Evolutionary conservation across 768 basidiomycete genomes (phyloP), one percentile per base, ranked within the genome.

Genomic region (Collybia nuda): DNA sequence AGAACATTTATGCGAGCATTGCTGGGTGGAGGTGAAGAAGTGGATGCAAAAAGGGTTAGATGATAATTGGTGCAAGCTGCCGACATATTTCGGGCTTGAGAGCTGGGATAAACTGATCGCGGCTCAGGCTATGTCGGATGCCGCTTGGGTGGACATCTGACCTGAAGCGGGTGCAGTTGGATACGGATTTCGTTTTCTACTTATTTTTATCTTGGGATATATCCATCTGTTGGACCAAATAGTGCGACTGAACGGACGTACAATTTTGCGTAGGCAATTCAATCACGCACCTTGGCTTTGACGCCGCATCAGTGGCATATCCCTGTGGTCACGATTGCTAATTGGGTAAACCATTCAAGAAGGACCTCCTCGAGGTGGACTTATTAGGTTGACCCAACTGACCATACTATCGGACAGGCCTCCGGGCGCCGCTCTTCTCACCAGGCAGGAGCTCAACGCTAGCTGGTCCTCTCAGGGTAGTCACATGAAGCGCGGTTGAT

Each of bases 401-500:
- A 26, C 21, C 36, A 24, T 44, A 36, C 24, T 32, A 32, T 41
- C 40, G 32, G 18, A 28, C 41, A 49, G 29, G 29, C 18, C 22
- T 45, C 46, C 42, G 41, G 50, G 32, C 41, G 9, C 44, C 32
- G 43, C 29, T 41, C 15, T 46, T 47, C 37, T 47, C 44, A 23
- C 37, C 42, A 32, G 29, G 35, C 22, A 26, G 19, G 42, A 44
- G 19, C 40, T 32, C 50, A 38, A 44, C 43, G 46, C 26, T 41
- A 21, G 38, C 9, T 41, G 39, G 42, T 47, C 52, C 51, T 56
- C 58, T 47, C 54, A 53, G 48, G 50, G 48, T 42, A 54, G 60
- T 66, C 63, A 64, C 63, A 66, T 64, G 65, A 58, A 64, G 47
- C n/a, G 32, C 58, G 60, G 57, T 51, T 59, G 56, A 66, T 60